Conservation (phyloP, 805 yeast genomes). For the Nematodospora valgi region DNA sequence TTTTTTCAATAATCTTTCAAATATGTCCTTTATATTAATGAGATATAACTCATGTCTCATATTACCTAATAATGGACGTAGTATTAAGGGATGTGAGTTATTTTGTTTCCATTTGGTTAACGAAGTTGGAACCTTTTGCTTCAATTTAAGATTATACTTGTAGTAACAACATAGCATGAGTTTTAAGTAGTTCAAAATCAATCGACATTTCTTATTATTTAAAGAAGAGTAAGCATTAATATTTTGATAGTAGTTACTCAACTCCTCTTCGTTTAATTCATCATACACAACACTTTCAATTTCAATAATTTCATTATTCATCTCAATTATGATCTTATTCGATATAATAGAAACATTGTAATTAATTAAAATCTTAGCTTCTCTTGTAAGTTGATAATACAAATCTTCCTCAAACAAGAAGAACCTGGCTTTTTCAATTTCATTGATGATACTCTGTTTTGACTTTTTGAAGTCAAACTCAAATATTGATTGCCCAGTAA, state of each 20-base stretch:
- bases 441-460: constrained; percentile 36
- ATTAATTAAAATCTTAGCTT: constrained; percentile 66
- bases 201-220: constrained; percentile 47
- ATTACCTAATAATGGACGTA: constrained; percentile 58
- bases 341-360: constrained; percentile 65
- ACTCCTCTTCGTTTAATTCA: constrained; percentile 38
- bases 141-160: constrained; percentile 41
- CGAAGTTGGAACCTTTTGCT: constrained; percentile 45
- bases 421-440: constrained; percentile 65
- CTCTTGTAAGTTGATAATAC: constrained; percentile 72
- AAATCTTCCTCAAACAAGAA: constrained; percentile 86
- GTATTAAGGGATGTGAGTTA: constrained; percentile 43
- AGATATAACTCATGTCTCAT: constrained; percentile 50
- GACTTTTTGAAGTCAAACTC: constrained; percentile 15
- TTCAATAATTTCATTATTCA: constrained; percentile 65
- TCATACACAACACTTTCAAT: constrained; percentile 57
- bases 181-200: constrained; percentile 51
- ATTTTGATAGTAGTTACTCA: constrained; percentile 26
- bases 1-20: constrained; percentile 19
- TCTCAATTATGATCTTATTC: constrained; percentile 61
- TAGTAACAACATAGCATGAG: constrained; percentile 61
- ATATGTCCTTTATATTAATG: constrained; percentile 22
- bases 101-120: constrained; percentile 42
- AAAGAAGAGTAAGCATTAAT: constrained; percentile 27
- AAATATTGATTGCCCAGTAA: constrained; percentile 56